Conservation (phyloP, 2,329 filamentous ascomycete species). For the Teratosphaeria viscida region DNA sequence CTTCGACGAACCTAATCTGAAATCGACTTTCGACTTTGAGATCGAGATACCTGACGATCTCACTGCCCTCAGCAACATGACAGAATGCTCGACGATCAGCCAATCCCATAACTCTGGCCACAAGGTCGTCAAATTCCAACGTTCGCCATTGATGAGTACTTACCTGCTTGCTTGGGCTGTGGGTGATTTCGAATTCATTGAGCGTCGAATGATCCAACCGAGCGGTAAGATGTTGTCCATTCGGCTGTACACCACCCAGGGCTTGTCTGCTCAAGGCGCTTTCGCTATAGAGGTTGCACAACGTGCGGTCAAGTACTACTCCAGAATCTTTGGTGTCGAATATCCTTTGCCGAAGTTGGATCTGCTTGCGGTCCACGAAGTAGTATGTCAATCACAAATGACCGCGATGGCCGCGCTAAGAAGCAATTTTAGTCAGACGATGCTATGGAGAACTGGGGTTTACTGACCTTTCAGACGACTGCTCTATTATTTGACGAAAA, state of each 20-base stretch:
- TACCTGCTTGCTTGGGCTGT: slow-evolving; percentile 85
- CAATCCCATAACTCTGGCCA: not conserved
- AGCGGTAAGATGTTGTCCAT: not conserved
- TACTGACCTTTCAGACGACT: not conserved
- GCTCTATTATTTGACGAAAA: not conserved
- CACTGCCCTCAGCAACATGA: slow-evolving; percentile 88
- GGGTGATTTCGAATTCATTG: slow-evolving; percentile 90
- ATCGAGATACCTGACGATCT: slow-evolving; percentile 80
- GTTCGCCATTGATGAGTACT: slow-evolving; percentile 75
- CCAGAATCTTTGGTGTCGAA: slow-evolving; percentile 66
- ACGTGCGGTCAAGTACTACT: slow-evolving; percentile 82
- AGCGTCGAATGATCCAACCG: slow-evolving; percentile 30
- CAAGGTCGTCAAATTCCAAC: slow-evolving; percentile 60
- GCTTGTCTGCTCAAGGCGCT: not conserved
- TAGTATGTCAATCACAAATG: not conserved
- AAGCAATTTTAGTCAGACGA: not conserved
- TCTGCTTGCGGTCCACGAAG: slow-evolving; percentile 75
- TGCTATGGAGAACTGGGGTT: not conserved
- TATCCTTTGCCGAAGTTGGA: slow-evolving; percentile 87
- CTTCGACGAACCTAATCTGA: slow-evolving; percentile 92
- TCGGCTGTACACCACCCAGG: not conserved
- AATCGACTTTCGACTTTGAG: slow-evolving; percentile 84
- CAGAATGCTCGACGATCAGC: slow-evolving; percentile 29
- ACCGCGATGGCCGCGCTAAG: not conserved
- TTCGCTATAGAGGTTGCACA: slow-evolving; percentile 63